These are phyloP conservation scores for Chamaecrista fasciculata DNA, from an alignment of 306 rosid species.

Conservation along the genomic window DNA sequence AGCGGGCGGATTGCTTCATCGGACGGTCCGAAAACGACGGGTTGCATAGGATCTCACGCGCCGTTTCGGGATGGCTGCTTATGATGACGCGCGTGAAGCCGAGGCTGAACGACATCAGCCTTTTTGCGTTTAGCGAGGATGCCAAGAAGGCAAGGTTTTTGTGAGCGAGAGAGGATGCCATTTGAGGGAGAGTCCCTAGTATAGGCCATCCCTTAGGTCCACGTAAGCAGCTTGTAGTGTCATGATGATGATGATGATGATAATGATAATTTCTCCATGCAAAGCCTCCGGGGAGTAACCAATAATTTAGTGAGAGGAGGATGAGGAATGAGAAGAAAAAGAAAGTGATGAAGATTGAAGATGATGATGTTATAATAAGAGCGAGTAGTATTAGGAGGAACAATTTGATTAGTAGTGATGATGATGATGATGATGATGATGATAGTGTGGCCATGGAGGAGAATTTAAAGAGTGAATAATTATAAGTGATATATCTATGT, in stretches of 20 bases:
- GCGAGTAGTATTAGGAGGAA: slow-evolving; percentile 20
- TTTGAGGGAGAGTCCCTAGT: slow-evolving; percentile 55
- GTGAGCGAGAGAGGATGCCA: slow-evolving; percentile 59
- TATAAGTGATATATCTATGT: too few relatives aligned
- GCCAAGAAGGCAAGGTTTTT: slow-evolving; percentile 62
- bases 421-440: neutral
- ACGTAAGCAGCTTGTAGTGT: too few relatives aligned
- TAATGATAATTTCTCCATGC: slow-evolving; percentile 59
- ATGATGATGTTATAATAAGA: slow-evolving; percentile 3
- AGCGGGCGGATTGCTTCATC: slow-evolving; percentile 58
- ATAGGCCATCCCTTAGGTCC: slow-evolving; percentile 85
- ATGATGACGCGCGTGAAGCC: slow-evolving; percentile 64
- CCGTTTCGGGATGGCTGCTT: slow-evolving; percentile 87
- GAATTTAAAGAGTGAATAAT: neutral
- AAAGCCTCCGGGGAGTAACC: slow-evolving; percentile 75
- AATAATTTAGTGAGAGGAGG: slow-evolving; percentile 41
- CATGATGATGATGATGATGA: too few relatives aligned
- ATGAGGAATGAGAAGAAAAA: slow-evolving; percentile 27
- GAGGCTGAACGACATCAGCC: slow-evolving; percentile 75
- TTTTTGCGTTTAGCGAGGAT: slow-evolving; percentile 40
- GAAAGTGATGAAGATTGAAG: slow-evolving; percentile 3
- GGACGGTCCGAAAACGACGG: slow-evolving; percentile 77
- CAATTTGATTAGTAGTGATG: slow-evolving; percentile 15
- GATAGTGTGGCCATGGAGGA: neutral
- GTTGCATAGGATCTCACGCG: slow-evolving; percentile 60